Evolutionary conservation across 2,329 filamentous ascomycete species (phyloP).

Genomic region (Alternaria ethzedia): DNA sequence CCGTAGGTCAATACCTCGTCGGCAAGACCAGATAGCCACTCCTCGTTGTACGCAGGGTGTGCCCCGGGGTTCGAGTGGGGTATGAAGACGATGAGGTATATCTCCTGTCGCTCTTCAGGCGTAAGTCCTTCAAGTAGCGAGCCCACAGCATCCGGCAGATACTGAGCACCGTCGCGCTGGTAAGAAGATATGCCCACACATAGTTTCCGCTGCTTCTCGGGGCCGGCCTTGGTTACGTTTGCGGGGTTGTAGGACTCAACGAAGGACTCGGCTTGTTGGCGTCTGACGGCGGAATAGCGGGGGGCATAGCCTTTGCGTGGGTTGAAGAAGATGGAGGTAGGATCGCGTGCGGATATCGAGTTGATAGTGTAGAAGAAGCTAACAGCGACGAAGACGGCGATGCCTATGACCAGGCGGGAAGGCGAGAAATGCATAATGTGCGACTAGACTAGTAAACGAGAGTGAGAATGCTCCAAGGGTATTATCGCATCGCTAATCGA

Average conservation of each 20-base stretch:
- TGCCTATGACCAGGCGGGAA: slow-evolving; percentile 27
- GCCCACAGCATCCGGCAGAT: slow-evolving; percentile 53
- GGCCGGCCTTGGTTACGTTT: slow-evolving; percentile 22
- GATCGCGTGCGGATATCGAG: slow-evolving; percentile 38
- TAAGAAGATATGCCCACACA: slow-evolving; percentile 56
- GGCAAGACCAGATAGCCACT: slow-evolving; percentile 50
- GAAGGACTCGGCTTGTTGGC: slow-evolving; percentile 38
- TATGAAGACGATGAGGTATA: slow-evolving; percentile 54
- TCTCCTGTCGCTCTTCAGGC: slow-evolving; percentile 49
- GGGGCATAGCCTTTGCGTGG: slow-evolving; percentile 40
- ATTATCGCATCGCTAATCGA: slow-evolving; percentile 14
- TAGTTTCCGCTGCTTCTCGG: slow-evolving; percentile 34
- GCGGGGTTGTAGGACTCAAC: slow-evolving; percentile 28
- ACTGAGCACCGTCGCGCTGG: slow-evolving; percentile 48
- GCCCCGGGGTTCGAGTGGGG: slow-evolving; percentile 51
- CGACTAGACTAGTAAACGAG: slow-evolving; percentile 5
- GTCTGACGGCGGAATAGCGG: slow-evolving; percentile 39
- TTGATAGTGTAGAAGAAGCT: slow-evolving; percentile 33
- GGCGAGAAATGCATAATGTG: slow-evolving; percentile 27
- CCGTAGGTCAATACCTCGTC: slow-evolving; percentile 54
- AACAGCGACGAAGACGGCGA: slow-evolving; percentile 24
- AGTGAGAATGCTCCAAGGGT: slow-evolving; percentile 7
- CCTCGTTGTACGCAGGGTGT: slow-evolving; percentile 51
- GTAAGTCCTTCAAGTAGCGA: slow-evolving; percentile 53
- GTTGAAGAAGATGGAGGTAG: slow-evolving; percentile 47